These are phyloP conservation scores for Thelephora aurantiotincta DNA, from an alignment of 768 basidiomycete genomes.

Conservation along the genomic window DNA sequence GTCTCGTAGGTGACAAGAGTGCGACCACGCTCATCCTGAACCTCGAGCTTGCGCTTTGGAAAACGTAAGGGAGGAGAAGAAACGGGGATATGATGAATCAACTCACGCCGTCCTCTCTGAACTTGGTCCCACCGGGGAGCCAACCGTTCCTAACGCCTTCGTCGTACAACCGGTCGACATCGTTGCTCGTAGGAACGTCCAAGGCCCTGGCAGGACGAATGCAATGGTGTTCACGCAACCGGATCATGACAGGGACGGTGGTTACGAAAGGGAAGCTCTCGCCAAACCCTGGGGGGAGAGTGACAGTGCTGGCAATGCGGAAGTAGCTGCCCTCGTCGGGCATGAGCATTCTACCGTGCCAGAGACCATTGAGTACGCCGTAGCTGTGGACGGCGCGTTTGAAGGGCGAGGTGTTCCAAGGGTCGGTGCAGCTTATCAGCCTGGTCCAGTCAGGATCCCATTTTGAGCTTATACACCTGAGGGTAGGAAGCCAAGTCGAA, in stretches of 20 bases:
- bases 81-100: neutral
- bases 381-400: conserved; percentile 28
- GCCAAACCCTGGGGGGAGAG: conserved; percentile 15
- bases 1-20: conserved; percentile 24
- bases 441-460: conserved; percentile 52
- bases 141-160: conserved; percentile 30
- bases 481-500: conserved; percentile 1
- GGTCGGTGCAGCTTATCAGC: conserved; percentile 29
- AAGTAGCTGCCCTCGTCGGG: conserved; percentile 19
- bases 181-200: conserved; percentile 14
- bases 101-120: conserved; percentile 15
- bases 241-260: conserved; percentile 42
- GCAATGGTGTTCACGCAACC: conserved; percentile 40
- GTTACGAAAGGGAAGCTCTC: conserved; percentile 19
- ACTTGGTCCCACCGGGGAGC: conserved; percentile 15
- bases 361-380: conserved; percentile 40
- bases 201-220: conserved; percentile 19
- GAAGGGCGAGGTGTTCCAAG: conserved; percentile 15
- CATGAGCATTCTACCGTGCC: conserved; percentile 45
- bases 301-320: conserved; percentile 12
- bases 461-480: conserved; percentile 21
- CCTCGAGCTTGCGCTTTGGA: neutral
- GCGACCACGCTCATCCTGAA: neutral
- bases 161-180: conserved; percentile 10
- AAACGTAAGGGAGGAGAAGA: neutral